These are phyloP conservation scores for Coffea canephora DNA, from an alignment of 257 asterid species.

Conservation along the genomic window DNA sequence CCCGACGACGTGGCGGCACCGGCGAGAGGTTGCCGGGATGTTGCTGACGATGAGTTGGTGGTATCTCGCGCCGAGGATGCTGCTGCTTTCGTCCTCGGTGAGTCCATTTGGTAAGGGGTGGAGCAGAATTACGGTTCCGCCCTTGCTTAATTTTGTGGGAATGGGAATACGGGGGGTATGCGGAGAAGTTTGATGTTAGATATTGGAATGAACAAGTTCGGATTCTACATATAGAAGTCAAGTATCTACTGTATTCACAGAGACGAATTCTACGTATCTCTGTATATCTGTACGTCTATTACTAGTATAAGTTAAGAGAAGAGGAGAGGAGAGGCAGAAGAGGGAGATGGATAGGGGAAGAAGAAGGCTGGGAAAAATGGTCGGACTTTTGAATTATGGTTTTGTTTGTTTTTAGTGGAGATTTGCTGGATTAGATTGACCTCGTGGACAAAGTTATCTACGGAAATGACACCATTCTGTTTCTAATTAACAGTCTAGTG, in stretches of 20 bases:
- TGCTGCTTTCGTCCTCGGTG: conserved; percentile 23
- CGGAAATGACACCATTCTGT: neutral
- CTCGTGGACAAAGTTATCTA: neutral
- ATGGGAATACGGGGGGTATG: too few relatives aligned
- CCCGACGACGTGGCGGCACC: conserved; percentile 41
- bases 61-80: conserved; percentile 7
- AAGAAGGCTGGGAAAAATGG: neutral
- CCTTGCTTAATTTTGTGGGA: neutral
- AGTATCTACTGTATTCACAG: neutral
- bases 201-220: neutral
- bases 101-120: conserved; percentile 21
- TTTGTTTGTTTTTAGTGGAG: neutral
- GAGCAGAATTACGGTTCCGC: conserved; percentile 5
- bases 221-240: neutral
- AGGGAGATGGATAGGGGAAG: neutral
- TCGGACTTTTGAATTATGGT: neutral
- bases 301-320: neutral
- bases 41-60: neutral
- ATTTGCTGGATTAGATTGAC: neutral
- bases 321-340: neutral
- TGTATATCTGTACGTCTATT: neutral
- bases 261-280: neutral
- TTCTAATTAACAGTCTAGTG: neutral
- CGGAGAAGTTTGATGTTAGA: too few relatives aligned
- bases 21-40: conserved; percentile 13